A percentile compares a stretch with the other conserved stretches of the same genome.
These are phyloP conservation scores for Serendipita indica DNA, from an alignment of 768 basidiomycete species.

Conservation along the genomic window DNA sequence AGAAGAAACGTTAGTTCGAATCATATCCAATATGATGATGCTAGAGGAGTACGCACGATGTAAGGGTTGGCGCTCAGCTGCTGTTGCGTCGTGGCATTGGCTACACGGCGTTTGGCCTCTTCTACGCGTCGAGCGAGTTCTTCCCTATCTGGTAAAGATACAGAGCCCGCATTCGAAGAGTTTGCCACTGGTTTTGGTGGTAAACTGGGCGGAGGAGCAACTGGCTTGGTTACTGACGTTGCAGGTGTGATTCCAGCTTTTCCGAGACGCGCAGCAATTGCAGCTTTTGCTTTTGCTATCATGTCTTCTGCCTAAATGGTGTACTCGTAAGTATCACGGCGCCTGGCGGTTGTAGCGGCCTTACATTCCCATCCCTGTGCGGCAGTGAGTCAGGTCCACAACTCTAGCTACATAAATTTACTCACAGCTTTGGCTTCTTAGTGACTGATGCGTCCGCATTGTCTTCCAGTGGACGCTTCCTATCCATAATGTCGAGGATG, in stretches of 20 bases:
- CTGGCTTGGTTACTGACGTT: not conserved
- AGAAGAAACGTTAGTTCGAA: not conserved
- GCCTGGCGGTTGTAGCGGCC: too few species aligned
- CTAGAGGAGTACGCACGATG: conserved; percentile 40
- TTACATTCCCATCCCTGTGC: too few species aligned
- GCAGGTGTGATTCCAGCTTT: not conserved
- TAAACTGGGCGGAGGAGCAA: not conserved
- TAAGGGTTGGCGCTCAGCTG: conserved; percentile 75
- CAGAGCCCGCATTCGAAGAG: not conserved
- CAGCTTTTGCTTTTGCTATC: not conserved
- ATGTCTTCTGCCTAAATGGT: not conserved
- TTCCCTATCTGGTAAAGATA: conserved; percentile 28
- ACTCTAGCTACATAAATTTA: not conserved
- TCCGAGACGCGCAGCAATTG: conserved; percentile 1
- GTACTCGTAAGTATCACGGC: too few species aligned
- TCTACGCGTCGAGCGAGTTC: conserved; percentile 59
- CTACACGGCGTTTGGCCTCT: conserved; percentile 74
- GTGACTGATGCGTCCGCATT: not conserved
- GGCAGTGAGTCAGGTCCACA: too few species aligned
- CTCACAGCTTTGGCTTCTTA: not conserved
- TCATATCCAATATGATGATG: not conserved
- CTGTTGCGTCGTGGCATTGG: conserved; percentile 63
- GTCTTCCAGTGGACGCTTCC: not conserved
- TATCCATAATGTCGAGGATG: too few species aligned
- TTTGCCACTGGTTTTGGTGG: conserved; percentile 4